Conservation (phyloP, 495 filamentous ascomycete genomes). For the Aspergillus carlsbadensis region DNA sequence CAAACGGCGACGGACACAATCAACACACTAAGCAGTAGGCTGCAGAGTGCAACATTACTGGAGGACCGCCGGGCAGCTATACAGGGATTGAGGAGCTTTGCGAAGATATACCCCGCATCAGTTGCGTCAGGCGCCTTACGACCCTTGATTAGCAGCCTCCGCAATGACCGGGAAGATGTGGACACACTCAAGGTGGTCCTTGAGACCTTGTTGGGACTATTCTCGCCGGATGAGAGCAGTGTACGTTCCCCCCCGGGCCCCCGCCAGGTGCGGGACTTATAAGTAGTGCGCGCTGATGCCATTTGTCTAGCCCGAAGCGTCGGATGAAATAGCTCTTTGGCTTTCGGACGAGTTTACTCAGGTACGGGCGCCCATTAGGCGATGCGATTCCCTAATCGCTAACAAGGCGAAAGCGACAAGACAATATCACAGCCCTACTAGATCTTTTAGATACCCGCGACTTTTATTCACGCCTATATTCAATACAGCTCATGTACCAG, state of each 20-base stretch:
- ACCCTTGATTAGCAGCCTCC: slow-evolving; percentile 79
- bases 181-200: slow-evolving; percentile 93
- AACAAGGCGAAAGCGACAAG: slow-evolving; percentile 67
- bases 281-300: slow-evolving; percentile 33
- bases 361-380: slow-evolving; percentile 42
- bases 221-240: slow-evolving; percentile 69
- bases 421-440: slow-evolving; percentile 90
- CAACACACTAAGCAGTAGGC: slow-evolving; percentile 77
- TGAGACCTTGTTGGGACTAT: slow-evolving; percentile 93
- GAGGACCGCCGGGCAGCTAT: slow-evolving; percentile 94
- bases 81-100: slow-evolving; percentile 89
- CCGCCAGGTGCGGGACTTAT: too few relatives aligned
- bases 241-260: too few relatives aligned
- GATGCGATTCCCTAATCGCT: slow-evolving; percentile 36
- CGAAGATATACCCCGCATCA: slow-evolving; percentile 91
- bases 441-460: slow-evolving; percentile 85
- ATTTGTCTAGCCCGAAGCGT: slow-evolving; percentile 74
- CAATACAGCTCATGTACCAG: slow-evolving; percentile 82
- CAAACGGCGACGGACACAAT: slow-evolving; percentile 96
- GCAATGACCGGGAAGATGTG: slow-evolving; percentile 89
- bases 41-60: slow-evolving; percentile 82
- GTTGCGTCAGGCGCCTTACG: slow-evolving; percentile 91
- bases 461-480: slow-evolving; percentile 93
- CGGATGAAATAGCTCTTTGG: slow-evolving; percentile 95
- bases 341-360: slow-evolving; percentile 97